Evolutionary conservation across 2,329 filamentous ascomycete species (phyloP), one percentile per base, ranked within the genome.

Genomic region (Penicillium sp.): DNA sequence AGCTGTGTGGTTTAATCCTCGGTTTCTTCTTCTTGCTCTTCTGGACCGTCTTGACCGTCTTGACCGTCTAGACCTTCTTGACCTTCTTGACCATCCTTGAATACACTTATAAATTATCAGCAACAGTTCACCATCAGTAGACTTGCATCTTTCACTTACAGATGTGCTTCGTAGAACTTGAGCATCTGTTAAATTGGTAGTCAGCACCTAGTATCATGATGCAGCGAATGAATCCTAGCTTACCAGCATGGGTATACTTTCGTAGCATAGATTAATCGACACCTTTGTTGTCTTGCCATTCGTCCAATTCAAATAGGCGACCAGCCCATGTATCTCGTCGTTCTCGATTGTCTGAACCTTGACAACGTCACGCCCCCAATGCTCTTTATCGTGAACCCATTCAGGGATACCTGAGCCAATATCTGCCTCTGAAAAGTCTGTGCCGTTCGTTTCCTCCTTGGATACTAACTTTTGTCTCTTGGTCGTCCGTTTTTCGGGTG

Each of bases 151-250:
- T 47, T 33, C 30, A 66, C 74, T 69, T 69, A 78, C 74, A 80
- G 65, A 63, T 80, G 76, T 40, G 68, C 64, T 63, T 80, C 77
- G 58, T 79, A 80, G 54, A 79, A 80, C 57, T 72, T 66, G 11
- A 79, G 71, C 76, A 80, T 79, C 70, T 77, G 53, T 9, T 16
- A 46, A 14, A 8, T 45, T 14, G 56, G 68, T 52, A 56, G 53
- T 51, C 18, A 57, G 38, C 40, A 45, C 14, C 16, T 2, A 26
- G 45, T 28, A 42, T 8, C 14, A 35, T 47, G 16, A 30, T 12
- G 11, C 7, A 42, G 42, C n/a, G 49, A 20, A 23, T 28, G 14
- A 11, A 49, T 8, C 16, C 16, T 18, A 20, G 60, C 64, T 62
- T 65, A 74, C 74, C 64, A 72, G 71, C 57, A 64, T 62, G 0